Evolutionary conservation across 805 yeast species (phyloP).

Genomic region (Candida easanensis): DNA sequence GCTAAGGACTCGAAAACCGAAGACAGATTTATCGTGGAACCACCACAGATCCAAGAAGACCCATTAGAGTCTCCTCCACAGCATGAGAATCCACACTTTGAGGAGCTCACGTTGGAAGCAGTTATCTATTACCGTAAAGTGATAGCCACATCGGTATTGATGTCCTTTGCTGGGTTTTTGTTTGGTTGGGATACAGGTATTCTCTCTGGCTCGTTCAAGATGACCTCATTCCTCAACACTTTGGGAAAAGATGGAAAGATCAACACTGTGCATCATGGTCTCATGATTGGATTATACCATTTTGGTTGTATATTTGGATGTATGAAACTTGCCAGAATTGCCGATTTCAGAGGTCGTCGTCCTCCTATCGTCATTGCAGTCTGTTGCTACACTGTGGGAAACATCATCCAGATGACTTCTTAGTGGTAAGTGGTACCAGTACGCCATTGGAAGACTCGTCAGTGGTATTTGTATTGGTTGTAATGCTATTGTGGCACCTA

Average conservation of each 20-base stretch:
- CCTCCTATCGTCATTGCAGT: slow-evolving; percentile 51
- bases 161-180: slow-evolving; percentile 69
- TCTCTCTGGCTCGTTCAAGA: slow-evolving; percentile 65
- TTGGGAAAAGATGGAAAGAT: slow-evolving; percentile 42
- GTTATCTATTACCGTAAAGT: slow-evolving; percentile 4
- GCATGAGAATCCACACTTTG: background rate
- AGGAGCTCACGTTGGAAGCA: background rate
- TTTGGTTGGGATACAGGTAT: slow-evolving; percentile 79
- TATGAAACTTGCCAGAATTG: slow-evolving; percentile 51
- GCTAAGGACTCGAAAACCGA: background rate
- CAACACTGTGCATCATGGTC: slow-evolving; percentile 32
- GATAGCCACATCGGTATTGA: slow-evolving; percentile 38
- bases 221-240: slow-evolving; percentile 21
- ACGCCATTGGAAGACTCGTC: slow-evolving; percentile 60
- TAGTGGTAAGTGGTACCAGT: slow-evolving; percentile 54
- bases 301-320: slow-evolving; percentile 75
- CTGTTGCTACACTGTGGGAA: slow-evolving; percentile 56
- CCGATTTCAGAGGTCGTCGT: slow-evolving; percentile 62
- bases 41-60: background rate
- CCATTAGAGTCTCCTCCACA: background rate
- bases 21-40: too few relatives aligned
- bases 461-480: slow-evolving; percentile 76
- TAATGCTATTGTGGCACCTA: slow-evolving; percentile 68
- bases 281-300: slow-evolving; percentile 55
- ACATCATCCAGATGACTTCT: slow-evolving; percentile 55